Evolutionary conservation across 345 rosid species (phyloP).

Genomic region (Noccaea caerulescens): DNA sequence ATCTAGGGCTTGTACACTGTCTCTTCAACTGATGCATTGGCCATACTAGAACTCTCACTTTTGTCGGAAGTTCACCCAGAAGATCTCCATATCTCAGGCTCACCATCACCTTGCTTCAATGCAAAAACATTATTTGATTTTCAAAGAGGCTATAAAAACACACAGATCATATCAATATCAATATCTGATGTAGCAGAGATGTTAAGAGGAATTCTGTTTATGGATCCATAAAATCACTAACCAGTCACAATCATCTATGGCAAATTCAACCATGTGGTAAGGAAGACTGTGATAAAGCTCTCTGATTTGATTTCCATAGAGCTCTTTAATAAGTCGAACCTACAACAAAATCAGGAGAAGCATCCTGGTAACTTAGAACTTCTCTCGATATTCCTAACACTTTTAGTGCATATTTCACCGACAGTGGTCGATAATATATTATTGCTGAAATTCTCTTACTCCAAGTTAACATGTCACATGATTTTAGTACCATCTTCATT

Average conservation of each 20-base stretch:
- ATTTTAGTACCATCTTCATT: neutral
- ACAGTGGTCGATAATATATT: neutral
- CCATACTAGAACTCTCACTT: constrained; percentile 83
- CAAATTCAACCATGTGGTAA: constrained; percentile 87
- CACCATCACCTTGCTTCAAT: constrained; percentile 76
- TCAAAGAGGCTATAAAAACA: neutral
- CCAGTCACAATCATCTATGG: constrained; percentile 79
- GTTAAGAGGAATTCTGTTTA: constrained; percentile 4
- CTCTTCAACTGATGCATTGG: constrained; percentile 59
- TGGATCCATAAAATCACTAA: constrained; percentile 46
- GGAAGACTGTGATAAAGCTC: constrained; percentile 94
- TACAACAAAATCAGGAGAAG: constrained; percentile 42
- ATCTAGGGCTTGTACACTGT: constrained; percentile 45
- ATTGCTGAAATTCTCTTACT: no score
- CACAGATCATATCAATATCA: neutral
- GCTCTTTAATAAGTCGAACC: constrained; percentile 90
- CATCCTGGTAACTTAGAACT: constrained; percentile 2
- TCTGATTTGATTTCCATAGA: constrained; percentile 90
- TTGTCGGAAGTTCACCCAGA: constrained; percentile 70
- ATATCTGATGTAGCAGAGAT: neutral
- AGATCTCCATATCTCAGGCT: constrained; percentile 86
- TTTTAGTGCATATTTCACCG: constrained; percentile 1
- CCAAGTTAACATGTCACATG: neutral
- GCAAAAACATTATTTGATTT: constrained; percentile 28
- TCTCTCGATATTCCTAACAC: constrained; percentile 6